These are phyloP conservation scores for Climacium dendroides DNA, from an alignment of 225 moss, liverwort and hornwort genomes.

Conservation along the genomic window DNA sequence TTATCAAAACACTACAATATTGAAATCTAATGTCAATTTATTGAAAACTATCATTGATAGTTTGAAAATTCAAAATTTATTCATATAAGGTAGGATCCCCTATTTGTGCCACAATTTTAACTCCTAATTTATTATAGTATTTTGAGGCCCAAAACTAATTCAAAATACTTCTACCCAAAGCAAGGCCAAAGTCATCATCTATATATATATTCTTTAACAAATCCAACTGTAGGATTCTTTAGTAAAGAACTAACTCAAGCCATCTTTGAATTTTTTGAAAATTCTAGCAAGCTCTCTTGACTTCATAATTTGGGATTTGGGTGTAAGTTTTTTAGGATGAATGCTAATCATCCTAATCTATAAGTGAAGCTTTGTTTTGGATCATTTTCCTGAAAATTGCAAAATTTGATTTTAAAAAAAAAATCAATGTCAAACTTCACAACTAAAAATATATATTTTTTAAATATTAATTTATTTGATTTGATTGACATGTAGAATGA, in stretches of 20 bases:
- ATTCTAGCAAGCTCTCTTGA: not conserved
- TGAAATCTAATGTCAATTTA: not conserved
- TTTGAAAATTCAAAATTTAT: not conserved
- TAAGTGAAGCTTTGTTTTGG: not conserved
- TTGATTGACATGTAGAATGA: too few relatives aligned
- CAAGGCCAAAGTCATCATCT: not conserved
- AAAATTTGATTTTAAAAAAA: not conserved
- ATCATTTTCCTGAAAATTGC: not conserved
- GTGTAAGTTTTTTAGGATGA: not conserved
- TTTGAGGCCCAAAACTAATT: not conserved
- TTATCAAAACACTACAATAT: fast-evolving
- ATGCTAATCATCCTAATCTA: not conserved
- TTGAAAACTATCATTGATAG: not conserved
- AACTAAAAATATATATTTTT: not conserved
- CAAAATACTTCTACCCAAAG: not conserved
- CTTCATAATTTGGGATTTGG: not conserved
- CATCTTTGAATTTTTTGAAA: not conserved
- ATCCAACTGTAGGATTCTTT: not conserved
- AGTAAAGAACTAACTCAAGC: not conserved
- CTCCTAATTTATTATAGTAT: fast-evolving
- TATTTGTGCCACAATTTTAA: not conserved
- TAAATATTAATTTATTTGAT: too few relatives aligned
- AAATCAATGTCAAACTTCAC: not conserved
- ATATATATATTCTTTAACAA: not conserved
- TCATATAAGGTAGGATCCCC: not conserved